Conservation (phyloP, 495 filamentous ascomycete genomes). For the Aspergillus ellipticus region DNA sequence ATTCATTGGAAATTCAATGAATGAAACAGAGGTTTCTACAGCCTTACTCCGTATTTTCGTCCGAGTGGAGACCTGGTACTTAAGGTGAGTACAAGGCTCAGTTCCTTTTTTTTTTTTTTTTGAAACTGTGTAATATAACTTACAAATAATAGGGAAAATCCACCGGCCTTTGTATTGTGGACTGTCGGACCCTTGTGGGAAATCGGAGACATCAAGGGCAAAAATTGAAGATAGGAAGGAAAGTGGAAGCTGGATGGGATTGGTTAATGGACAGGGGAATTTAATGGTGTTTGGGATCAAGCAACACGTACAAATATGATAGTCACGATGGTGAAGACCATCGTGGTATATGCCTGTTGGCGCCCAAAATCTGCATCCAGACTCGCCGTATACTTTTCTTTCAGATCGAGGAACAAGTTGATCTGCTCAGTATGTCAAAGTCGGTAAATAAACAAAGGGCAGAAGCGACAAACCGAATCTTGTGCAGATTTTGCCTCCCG, state of each 20-base stretch:
- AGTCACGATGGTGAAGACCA: constrained; percentile 5
- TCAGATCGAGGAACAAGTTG: constrained; percentile 4
- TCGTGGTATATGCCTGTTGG: constrained; percentile 8
- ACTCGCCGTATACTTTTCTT: constrained; percentile 2
- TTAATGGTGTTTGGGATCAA: no score
- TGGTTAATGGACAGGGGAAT: neutral
- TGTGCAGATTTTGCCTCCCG: constrained; percentile 1
- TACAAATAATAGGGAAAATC: constrained; percentile 23
- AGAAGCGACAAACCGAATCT: neutral
- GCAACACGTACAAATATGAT: constrained; percentile 4
- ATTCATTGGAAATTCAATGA: no score
- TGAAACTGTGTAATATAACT: no score
- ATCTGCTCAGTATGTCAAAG: neutral
- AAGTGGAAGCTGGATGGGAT: constrained; percentile 14
- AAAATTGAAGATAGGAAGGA: constrained; percentile 22
- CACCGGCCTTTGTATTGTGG: constrained; percentile 13
- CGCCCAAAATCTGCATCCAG: constrained; percentile 8
- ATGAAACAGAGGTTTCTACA: no score
- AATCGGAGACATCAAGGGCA: constrained; percentile 19
- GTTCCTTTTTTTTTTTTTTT: no score
- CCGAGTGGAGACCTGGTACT: no score
- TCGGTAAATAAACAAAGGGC: no score
- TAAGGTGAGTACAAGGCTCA: no score
- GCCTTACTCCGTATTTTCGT: no score
- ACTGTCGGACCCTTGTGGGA: constrained; percentile 13